phyloP scores from a whole-genome alignment of 2,329 filamentous ascomycete genomes.

The Coleophoma cylindrospora region DNA sequence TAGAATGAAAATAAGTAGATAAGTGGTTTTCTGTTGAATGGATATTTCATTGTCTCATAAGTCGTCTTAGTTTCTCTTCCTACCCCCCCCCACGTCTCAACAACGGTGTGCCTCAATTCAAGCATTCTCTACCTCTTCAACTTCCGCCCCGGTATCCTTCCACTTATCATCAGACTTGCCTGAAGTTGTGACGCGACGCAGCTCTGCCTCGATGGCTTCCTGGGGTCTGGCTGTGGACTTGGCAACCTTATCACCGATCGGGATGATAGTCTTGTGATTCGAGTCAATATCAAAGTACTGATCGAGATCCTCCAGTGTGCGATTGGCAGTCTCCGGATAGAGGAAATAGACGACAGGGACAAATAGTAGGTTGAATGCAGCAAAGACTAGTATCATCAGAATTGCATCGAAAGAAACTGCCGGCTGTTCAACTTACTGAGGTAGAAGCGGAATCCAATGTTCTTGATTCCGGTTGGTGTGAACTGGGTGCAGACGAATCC shows the following conservation, averaged over 20 bases:
- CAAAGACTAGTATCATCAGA: constrained; percentile 37
- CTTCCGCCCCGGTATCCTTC: constrained; percentile 1
- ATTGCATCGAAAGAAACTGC: not conserved
- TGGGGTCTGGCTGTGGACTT: constrained; percentile 12
- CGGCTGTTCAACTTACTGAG: constrained; percentile 35
- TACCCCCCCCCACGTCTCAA: not conserved
- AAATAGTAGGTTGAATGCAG: constrained; percentile 39
- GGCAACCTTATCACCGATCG: constrained; percentile 8
- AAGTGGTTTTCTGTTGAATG: too few species aligned
- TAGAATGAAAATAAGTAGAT: too few species aligned
- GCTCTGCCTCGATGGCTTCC: constrained; percentile 10
- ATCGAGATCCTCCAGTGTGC: constrained; percentile 21
- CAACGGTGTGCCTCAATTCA: not conserved
- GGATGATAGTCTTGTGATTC: constrained; percentile 8
- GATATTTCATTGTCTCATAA: too few species aligned
- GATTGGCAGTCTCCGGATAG: constrained; percentile 19
- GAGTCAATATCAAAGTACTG: constrained; percentile 13
- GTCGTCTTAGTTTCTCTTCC: not conserved
- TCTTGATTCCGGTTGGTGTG: constrained; percentile 26
- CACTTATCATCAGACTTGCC: constrained; percentile 1
- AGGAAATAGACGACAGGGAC: constrained; percentile 19
- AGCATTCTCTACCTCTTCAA: not conserved
- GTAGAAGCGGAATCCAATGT: constrained; percentile 23
- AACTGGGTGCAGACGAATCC: constrained; percentile 24
- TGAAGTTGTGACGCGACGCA: constrained; percentile 6